phyloP scores from a whole-genome alignment of 2,329 filamentous ascomycete species.

The Calycina herbarum region DNA sequence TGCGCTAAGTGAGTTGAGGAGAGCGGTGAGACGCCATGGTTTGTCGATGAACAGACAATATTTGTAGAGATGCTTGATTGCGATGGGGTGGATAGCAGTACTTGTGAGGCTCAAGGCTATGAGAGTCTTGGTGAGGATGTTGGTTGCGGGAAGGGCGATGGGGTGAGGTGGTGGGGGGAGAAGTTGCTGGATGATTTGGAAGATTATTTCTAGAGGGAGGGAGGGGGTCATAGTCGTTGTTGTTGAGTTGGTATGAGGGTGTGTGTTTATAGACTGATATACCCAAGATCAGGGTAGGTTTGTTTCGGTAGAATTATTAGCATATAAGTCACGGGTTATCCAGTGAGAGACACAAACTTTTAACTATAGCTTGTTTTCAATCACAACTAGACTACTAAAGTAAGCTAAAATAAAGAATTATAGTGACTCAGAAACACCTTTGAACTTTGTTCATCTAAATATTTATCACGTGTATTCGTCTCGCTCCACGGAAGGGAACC shows the following conservation, averaged over 20 bases:
- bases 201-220: slow-evolving; percentile 18
- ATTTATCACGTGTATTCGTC: too few relatives aligned
- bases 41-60: slow-evolving; percentile 5
- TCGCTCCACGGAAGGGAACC: too few relatives aligned
- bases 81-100: not conserved
- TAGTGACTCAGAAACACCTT: too few relatives aligned
- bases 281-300: not conserved
- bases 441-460: too few relatives aligned
- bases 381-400: too few relatives aligned
- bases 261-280: not conserved
- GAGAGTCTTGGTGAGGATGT: slow-evolving; percentile 46
- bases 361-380: too few relatives aligned
- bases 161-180: slow-evolving; percentile 3
- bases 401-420: too few relatives aligned
- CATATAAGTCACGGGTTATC: not conserved
- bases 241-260: not conserved
- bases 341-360: not conserved
- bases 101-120: slow-evolving; percentile 45
- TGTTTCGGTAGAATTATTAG: not conserved
- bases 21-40: not conserved
- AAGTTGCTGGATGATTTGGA: slow-evolving; percentile 19
- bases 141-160: slow-evolving; percentile 39
- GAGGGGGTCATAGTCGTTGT: not conserved
- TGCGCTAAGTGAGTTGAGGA: not conserved
- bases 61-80: not conserved